Percentiles rank a stretch among this genome's conserved stretches.
Conservation (phyloP, 306 rosid species). For the Ziziphus jujuba region DNA sequence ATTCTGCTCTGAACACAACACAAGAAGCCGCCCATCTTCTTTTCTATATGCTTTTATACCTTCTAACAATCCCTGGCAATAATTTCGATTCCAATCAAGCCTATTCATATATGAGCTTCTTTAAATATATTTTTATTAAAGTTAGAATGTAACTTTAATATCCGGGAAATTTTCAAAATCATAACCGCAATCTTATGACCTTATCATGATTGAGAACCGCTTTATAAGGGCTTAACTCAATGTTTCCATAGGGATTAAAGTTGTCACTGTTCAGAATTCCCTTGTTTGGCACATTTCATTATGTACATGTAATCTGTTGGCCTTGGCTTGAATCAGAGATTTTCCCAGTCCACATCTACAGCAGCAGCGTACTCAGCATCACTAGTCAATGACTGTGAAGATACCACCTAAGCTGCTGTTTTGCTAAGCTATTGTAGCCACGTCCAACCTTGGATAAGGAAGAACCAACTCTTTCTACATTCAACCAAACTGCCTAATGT, state of each 20-base stretch:
- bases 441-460: slow-evolving; percentile 38
- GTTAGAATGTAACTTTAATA: no score
- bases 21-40: slow-evolving; percentile 57
- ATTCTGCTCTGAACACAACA: slow-evolving; percentile 79
- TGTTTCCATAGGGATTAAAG: slow-evolving; percentile 59
- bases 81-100: neutral
- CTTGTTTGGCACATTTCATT: slow-evolving; percentile 43
- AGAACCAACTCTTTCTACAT: slow-evolving; percentile 4
- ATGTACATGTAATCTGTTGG: slow-evolving; percentile 79
- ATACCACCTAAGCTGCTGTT: slow-evolving; percentile 6
- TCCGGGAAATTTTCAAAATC: no score
- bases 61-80: slow-evolving; percentile 74
- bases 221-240: slow-evolving; percentile 76
- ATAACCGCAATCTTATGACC: slow-evolving; percentile 31
- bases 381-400: slow-evolving; percentile 16
- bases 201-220: slow-evolving; percentile 88
- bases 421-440: slow-evolving; percentile 6
- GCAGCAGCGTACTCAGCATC: slow-evolving; percentile 53
- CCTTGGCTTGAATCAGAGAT: slow-evolving; percentile 64
- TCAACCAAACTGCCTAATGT: slow-evolving; percentile 9
- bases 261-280: slow-evolving; percentile 48
- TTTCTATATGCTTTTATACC: slow-evolving; percentile 85
- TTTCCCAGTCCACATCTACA: slow-evolving; percentile 81
- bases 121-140: no score
- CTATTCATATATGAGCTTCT: no score